phyloP scores from a whole-genome alignment of 106 monocot species.

The Phalaenopsis equestris region DNA sequence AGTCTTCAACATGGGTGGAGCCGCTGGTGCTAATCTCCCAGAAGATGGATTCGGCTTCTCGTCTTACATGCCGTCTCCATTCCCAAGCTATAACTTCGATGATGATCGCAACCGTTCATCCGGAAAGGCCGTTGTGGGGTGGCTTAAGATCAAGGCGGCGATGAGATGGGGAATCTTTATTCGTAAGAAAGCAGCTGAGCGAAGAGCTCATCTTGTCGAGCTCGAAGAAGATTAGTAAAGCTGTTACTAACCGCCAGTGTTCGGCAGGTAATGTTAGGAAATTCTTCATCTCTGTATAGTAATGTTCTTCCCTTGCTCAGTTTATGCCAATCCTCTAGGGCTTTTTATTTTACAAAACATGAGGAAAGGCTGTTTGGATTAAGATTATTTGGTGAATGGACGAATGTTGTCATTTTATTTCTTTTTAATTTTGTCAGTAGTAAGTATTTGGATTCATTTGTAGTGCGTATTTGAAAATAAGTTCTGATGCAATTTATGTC shows the following conservation, averaged over 20 bases:
- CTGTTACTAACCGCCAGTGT: no score
- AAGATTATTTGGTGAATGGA: background rate
- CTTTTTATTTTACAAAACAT: background rate
- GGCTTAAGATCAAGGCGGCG: slow-evolving; percentile 98
- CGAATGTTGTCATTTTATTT: background rate
- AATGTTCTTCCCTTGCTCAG: background rate
- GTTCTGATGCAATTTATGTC: background rate
- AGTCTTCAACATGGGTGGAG: slow-evolving; percentile 66
- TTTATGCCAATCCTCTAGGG: background rate
- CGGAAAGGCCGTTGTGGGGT: slow-evolving; percentile 89
- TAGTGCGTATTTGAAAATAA: background rate
- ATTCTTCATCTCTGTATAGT: background rate
- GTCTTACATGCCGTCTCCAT: slow-evolving; percentile 48
- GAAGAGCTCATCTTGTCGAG: slow-evolving; percentile 84
- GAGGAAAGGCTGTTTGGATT: slow-evolving; percentile 1
- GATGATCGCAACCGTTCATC: slow-evolving; percentile 55
- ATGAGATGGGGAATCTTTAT: slow-evolving; percentile 99
- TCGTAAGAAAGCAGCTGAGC: slow-evolving; percentile 88
- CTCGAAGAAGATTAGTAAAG: slow-evolving; percentile 36
- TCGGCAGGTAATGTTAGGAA: background rate
- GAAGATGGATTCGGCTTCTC: slow-evolving; percentile 61
- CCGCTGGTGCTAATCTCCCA: slow-evolving; percentile 25
- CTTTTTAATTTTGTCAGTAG: background rate
- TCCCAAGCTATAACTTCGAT: slow-evolving; percentile 51
- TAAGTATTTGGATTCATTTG: background rate